Percentiles rank a stretch among this genome's conserved stretches.
Conservation (phyloP, 2,329 filamentous ascomycete genomes). For the Ophiocordyceps camponoti-saundersi region DNA sequence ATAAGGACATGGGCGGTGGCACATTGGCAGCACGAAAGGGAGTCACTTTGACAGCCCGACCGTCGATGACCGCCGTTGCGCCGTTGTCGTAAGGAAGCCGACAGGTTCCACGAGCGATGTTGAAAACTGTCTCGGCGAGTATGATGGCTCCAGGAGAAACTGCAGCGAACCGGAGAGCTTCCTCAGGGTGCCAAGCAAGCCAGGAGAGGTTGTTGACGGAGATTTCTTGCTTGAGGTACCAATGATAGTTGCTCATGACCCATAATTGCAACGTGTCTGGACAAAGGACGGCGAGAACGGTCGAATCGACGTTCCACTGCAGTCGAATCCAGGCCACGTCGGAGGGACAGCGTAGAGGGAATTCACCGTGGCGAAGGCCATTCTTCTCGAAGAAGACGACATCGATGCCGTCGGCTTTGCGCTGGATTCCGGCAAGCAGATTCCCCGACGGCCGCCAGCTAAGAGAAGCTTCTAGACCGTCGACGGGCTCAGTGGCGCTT, state of each 20-base stretch:
- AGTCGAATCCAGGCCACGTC: conserved; percentile 46
- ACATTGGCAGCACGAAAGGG: conserved; percentile 71
- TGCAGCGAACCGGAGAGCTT: conserved; percentile 49
- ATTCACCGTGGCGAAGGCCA: conserved; percentile 90
- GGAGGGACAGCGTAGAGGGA: conserved; percentile 54
- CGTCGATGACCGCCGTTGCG: conserved; percentile 71
- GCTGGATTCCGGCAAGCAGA: conserved; percentile 72
- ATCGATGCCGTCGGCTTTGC: conserved; percentile 50
- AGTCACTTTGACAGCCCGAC: conserved; percentile 62
- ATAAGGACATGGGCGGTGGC: conserved; percentile 82
- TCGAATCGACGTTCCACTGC: conserved; percentile 85
- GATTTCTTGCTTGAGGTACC: conserved; percentile 91
- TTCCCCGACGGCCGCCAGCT: conserved; percentile 91
- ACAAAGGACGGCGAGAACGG: conserved; percentile 68
- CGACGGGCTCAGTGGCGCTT: conserved; percentile 86
- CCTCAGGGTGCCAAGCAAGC: conserved; percentile 74
- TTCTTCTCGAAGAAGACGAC: conserved; percentile 95
- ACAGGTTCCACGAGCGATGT: conserved; percentile 51
- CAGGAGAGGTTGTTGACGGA: conserved; percentile 18
- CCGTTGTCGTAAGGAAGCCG: conserved; percentile 60
- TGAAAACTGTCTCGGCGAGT: conserved; percentile 50
- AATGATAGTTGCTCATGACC: conserved; percentile 96
- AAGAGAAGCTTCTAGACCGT: conserved; percentile 70
- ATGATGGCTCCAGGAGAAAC: conserved; percentile 33
- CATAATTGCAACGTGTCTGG: conserved; percentile 70